phyloP scores from a whole-genome alignment of 2,329 filamentous ascomycete species.

The Hymenoscyphus albidus region DNA sequence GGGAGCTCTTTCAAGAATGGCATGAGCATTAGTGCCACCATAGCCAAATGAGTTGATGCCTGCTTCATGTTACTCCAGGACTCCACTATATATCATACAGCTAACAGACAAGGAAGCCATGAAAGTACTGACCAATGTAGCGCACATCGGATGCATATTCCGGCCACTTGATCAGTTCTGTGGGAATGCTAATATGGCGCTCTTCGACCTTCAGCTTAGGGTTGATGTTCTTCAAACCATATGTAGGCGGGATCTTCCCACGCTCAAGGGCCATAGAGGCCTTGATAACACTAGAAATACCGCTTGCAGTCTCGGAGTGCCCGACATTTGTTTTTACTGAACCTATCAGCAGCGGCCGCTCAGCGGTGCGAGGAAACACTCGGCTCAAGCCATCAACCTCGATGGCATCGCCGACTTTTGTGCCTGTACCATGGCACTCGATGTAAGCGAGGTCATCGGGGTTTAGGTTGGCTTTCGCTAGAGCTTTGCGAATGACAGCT shows the following conservation, averaged over 20 bases:
- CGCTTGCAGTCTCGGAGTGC: conserved; percentile 26
- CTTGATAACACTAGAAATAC: conserved; percentile 25
- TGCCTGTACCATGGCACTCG: conserved; percentile 20
- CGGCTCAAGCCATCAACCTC: conserved; percentile 21
- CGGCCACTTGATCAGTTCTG: conserved; percentile 26
- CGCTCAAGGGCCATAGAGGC: conserved; percentile 23
- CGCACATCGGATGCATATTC: conserved; percentile 1
- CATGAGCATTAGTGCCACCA: conserved; percentile 27
- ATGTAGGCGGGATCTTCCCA: conserved; percentile 34
- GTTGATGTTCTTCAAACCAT: conserved; percentile 9
- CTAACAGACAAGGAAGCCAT: no score
- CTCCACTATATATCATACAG: no score
- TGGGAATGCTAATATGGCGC: conserved; percentile 35
- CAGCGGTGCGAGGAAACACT: neutral
- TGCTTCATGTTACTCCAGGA: neutral
- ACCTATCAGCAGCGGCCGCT: conserved; percentile 14
- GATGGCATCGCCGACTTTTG: conserved; percentile 4
- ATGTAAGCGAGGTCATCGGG: conserved; percentile 9
- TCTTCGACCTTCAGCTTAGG: conserved; percentile 18
- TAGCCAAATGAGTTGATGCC: conserved; percentile 28
- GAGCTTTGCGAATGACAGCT: conserved; percentile 10
- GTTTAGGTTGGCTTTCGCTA: conserved; percentile 11
- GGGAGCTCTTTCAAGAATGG: conserved; percentile 18
- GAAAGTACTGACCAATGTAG: neutral
- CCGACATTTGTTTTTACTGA: conserved; percentile 31